These are phyloP conservation scores for Tillandsia fasciculata DNA, from an alignment of 176 grass and related monocot genomes.

Conservation along the genomic window DNA sequence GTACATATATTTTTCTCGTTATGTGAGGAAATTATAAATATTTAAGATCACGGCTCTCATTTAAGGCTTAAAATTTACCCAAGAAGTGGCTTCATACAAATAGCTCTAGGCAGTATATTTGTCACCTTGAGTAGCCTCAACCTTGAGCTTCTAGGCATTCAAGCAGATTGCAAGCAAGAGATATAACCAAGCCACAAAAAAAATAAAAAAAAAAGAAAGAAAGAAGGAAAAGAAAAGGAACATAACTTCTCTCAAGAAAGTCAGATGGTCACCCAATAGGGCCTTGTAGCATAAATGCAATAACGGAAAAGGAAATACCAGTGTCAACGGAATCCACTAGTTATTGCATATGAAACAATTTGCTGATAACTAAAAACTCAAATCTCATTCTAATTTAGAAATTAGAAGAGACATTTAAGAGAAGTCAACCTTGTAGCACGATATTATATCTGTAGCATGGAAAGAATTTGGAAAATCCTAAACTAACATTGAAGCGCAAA, in stretches of 20 bases:
- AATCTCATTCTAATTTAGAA: not conserved
- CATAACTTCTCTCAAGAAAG: too few relatives aligned
- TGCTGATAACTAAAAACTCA: not conserved
- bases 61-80: not conserved
- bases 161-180: not conserved
- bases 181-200: not conserved
- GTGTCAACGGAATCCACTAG: not conserved
- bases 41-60: not conserved
- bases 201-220: too few relatives aligned
- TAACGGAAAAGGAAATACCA: not conserved
- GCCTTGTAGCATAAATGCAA: not conserved
- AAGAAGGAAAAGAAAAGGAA: too few relatives aligned
- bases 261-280: not conserved
- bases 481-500: not conserved
- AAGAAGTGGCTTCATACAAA: not conserved
- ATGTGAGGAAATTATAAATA: not conserved
- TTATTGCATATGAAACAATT: not conserved
- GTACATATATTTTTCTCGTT: not conserved
- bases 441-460: too few relatives aligned
- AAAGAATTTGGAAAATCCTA: too few relatives aligned
- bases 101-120: not conserved
- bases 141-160: not conserved
- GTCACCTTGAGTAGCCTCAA: not conserved
- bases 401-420: not conserved
- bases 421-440: too few relatives aligned